Conservation (phyloP, 805 yeast species). For the Yarrowia sp. region DNA sequence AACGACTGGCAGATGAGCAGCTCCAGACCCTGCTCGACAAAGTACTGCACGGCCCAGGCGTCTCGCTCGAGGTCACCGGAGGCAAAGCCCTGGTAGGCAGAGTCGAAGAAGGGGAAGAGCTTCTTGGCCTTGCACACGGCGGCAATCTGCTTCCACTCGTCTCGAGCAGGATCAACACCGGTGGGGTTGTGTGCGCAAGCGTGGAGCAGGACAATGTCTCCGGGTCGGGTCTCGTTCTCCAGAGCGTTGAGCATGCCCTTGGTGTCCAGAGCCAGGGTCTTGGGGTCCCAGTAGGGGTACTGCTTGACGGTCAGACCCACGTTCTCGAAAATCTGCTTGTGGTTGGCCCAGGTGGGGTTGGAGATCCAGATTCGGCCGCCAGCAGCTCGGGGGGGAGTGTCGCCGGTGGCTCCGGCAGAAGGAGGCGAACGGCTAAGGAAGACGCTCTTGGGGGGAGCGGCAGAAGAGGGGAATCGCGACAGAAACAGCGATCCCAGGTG, state of each 20-base stretch:
- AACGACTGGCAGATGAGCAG: slow-evolving; percentile 81
- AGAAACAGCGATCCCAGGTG: slow-evolving; percentile 83
- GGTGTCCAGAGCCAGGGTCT: slow-evolving; percentile 67
- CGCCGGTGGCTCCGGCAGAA: slow-evolving; percentile 24
- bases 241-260: slow-evolving; percentile 69
- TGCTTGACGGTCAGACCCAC: slow-evolving; percentile 69
- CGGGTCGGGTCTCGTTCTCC: slow-evolving; percentile 60
- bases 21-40: slow-evolving; percentile 53
- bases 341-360: slow-evolving; percentile 95
- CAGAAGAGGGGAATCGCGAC: slow-evolving; percentile 56
- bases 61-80: slow-evolving; percentile 83
- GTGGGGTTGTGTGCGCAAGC: slow-evolving; percentile 98
- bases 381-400: slow-evolving; percentile 45
- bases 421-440: slow-evolving; percentile 38
- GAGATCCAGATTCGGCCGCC: slow-evolving; percentile 65
- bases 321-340: slow-evolving; percentile 75
- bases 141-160: slow-evolving; percentile 80
- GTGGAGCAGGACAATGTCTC: slow-evolving; percentile 77
- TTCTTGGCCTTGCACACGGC: slow-evolving; percentile 63
- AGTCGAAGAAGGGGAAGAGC: slow-evolving; percentile 83
- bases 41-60: slow-evolving; percentile 60
- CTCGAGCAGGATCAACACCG: slow-evolving; percentile 85
- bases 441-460: slow-evolving; percentile 46
- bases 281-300: slow-evolving; percentile 74
- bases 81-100: slow-evolving; percentile 96